Evolutionary conservation across 352 stramenopile species (phyloP).

Genomic region (Elongisporangium anandrum): DNA sequence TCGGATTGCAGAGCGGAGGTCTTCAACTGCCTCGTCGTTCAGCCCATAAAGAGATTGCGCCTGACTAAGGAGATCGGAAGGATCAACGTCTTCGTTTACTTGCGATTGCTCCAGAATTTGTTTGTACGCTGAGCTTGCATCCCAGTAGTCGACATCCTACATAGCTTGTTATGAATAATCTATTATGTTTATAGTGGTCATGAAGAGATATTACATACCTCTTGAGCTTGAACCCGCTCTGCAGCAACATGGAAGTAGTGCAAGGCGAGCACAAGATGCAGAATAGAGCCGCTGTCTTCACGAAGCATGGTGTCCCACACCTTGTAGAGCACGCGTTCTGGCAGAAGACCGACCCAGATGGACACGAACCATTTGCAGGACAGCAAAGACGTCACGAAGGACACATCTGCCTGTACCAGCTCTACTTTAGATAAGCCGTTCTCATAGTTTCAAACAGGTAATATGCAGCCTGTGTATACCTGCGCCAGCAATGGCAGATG

Average conservation of each 20-base stretch:
- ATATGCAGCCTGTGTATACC: conserved; percentile 9
- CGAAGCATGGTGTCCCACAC: conserved; percentile 65
- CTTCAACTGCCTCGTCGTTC: conserved; percentile 56
- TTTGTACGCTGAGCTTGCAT: conserved; percentile 72
- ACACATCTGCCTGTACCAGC: conserved; percentile 37
- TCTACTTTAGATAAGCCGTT: neutral
- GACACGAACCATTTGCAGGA: conserved; percentile 79
- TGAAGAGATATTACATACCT: conserved; percentile 11
- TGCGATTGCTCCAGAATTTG: conserved; percentile 45
- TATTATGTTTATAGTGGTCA: too few species aligned
- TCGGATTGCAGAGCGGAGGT: conserved; percentile 45
- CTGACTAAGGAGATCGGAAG: conserved; percentile 27
- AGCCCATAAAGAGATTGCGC: conserved; percentile 42
- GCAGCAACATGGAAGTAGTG: conserved; percentile 48
- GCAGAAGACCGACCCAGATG: conserved; percentile 63
- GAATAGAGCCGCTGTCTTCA: conserved; percentile 39
- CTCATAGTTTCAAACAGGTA: neutral
- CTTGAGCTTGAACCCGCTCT: conserved; percentile 30
- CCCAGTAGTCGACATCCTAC: conserved; percentile 51
- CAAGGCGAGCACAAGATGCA: conserved; percentile 59
- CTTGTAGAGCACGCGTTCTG: conserved; percentile 31
- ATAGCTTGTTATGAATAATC: neutral
- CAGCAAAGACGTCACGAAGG: conserved; percentile 53
- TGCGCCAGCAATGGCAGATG: conserved; percentile 44
- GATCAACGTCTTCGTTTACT: conserved; percentile 16